Base-by-base conservation (phyloP, 1,139 yeast species). In the Taphrina betulina region DNA sequence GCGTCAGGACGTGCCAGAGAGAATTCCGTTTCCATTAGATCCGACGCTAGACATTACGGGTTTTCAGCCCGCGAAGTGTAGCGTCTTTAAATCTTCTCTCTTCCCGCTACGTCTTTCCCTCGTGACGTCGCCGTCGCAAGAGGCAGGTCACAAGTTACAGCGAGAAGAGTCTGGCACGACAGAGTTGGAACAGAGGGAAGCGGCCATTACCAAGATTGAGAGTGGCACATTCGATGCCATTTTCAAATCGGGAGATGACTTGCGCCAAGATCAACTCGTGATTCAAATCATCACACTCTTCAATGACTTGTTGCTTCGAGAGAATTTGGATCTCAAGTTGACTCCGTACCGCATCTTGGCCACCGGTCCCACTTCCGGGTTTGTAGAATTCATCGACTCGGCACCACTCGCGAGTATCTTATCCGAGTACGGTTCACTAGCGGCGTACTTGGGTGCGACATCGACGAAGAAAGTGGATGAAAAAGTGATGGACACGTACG, bases 171-270 rank as follows among this genome's bases (percentile, higher is more conserved):
- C 38, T 5, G 5, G 16, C n/a, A 29, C 19, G 2, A 20, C 28
- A 20, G 23, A 43, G 20, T 81, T 88, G 34, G 46, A 17, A 20
- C 51, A 57, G 23, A 85, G 82, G 41, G 88, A 85, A 61, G 84
- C 90, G 3, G 78, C 83, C 2, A 96, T 92, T 3, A 92, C 92
- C 72, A 92, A 92, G 67, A 72, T 76, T 1, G 70, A 68, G 14
- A 85, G 83, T 0, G 70, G 68, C 1, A 75, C 74, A 51, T 94
- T 89, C 68, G 82, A 95, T 2, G 71, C 92, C 42, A 92, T 94
- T 85, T 89, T 89, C 71, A 94, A 94, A 68, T 85, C 86, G 50
- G 98, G 99, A 2, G 98, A 94, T 70, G 98, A 94, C 67, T 73
- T 94, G 53, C 75, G 97, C 59, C 99, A 94, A 68, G 99, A 94